These are phyloP conservation scores for Aquilaria agallochum DNA, from an alignment of 441 rosid genomes.

Conservation along the genomic window DNA sequence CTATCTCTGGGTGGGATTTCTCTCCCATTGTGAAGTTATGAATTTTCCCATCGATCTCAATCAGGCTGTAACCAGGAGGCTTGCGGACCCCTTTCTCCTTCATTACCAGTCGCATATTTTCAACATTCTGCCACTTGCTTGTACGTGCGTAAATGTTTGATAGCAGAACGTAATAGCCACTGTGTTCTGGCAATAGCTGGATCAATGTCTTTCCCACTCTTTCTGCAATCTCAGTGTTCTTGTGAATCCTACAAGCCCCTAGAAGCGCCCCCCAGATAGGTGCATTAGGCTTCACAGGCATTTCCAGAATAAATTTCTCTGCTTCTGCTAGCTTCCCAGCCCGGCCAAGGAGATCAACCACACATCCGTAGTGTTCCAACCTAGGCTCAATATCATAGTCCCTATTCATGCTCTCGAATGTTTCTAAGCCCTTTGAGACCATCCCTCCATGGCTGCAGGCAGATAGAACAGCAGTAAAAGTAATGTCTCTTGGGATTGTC, in stretches of 20 bases:
- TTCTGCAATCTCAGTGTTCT: conserved; percentile 54
- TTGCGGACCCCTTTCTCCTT: conserved; percentile 49
- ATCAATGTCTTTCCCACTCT: conserved; percentile 46
- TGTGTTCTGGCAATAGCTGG: conserved; percentile 42
- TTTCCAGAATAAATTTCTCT: conserved; percentile 48
- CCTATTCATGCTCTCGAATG: conserved; percentile 44
- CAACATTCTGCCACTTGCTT: conserved; percentile 40
- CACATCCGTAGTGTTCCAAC: conserved; percentile 73
- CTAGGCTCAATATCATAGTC: conserved; percentile 44
- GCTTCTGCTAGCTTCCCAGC: conserved; percentile 65
- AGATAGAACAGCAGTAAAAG: conserved; percentile 56
- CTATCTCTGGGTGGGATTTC: conserved; percentile 38
- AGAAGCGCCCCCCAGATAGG: conserved; percentile 69
- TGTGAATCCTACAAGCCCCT: conserved; percentile 73
- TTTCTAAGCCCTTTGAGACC: conserved; percentile 49
- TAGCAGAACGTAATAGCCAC: conserved; percentile 53
- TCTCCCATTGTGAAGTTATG: conserved; percentile 47
- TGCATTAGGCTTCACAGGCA: conserved; percentile 64
- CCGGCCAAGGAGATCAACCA: conserved; percentile 72
- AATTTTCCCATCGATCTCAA: conserved; percentile 41
- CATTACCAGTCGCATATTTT: conserved; percentile 34
- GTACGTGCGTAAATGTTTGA: conserved; percentile 51
- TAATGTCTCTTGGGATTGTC: conserved; percentile 46
- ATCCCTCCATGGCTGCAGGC: conserved; percentile 76
- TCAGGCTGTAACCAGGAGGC: conserved; percentile 38